phyloP scores from a whole-genome alignment of 1,139 yeast genomes.

The Sugiyamaella sp. region DNA sequence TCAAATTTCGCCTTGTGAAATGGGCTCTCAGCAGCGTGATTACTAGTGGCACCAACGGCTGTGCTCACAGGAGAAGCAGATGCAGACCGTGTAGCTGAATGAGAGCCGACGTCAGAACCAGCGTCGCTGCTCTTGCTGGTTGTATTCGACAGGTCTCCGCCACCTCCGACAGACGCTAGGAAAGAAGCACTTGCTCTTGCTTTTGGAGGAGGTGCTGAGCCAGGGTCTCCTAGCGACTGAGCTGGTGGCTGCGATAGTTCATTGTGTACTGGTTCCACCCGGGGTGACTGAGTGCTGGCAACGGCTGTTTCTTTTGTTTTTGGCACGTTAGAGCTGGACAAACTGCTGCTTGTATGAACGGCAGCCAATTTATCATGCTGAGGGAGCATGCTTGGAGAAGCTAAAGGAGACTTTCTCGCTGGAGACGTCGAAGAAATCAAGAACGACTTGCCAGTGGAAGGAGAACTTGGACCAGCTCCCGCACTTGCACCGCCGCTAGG shows the following conservation, averaged over 20 bases:
- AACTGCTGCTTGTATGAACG: not conserved
- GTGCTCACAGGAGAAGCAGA: slow-evolving; percentile 15
- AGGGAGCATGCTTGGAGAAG: slow-evolving; percentile 15
- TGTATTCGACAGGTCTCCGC: slow-evolving; percentile 15
- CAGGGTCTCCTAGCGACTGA: not conserved
- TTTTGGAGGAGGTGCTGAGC: not conserved
- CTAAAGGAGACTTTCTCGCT: slow-evolving; percentile 11
- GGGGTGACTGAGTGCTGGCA: not conserved
- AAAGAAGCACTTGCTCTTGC: slow-evolving; percentile 16
- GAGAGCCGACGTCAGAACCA: not conserved
- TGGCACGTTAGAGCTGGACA: not conserved
- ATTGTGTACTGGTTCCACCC: not conserved
- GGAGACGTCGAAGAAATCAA: slow-evolving; percentile 4
- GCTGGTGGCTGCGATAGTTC: not conserved
- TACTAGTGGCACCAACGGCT: not conserved
- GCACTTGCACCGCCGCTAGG: not conserved
- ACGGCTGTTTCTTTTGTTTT: not conserved
- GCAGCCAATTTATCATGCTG: slow-evolving; percentile 4
- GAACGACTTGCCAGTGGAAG: not conserved
- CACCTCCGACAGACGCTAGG: not conserved
- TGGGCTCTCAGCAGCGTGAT: not conserved
- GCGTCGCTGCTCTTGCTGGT: slow-evolving; percentile 13
- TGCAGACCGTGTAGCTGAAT: slow-evolving; percentile 7
- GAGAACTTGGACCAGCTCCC: slow-evolving; percentile 3
- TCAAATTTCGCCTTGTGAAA: slow-evolving; percentile 16